Evolutionary conservation across 2,329 filamentous ascomycete species (phyloP), one percentile per base, ranked within the genome.

Genomic region (Emmonsiellopsis sp.): DNA sequence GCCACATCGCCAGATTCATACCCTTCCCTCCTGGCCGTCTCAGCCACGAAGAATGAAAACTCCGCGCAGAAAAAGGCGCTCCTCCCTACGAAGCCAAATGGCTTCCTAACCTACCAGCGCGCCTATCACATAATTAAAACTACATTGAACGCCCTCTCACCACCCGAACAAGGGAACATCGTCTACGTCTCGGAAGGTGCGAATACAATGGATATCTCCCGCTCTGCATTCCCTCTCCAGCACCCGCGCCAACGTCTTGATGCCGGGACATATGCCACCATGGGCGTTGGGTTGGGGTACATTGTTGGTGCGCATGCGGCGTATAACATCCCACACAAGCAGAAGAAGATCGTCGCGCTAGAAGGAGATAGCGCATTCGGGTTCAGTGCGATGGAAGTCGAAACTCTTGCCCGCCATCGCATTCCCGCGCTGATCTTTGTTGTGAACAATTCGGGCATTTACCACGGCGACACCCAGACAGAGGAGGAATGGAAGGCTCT

Each of bases 131-230:
- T 78, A 47, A 79, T 82, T 60, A 79, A 76, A 57, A 61, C 66
- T 2, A 72, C 71, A 2, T 65, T 82, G 7, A 71, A 80, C 57
- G 60, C 57, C 3, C 60, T 77, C 33, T 77, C 71, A 0, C 74
- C 70, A 10, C 71, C 70, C 1, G 67, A 71, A 42, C 63, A 75
- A 10, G 77, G 74, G 21, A 65, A 71, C 43, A 71, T 81, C 27
- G 74, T 81, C 21, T 82, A 81, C 56, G 68, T 82, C 37, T 79
- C 77, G 1, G 78, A 82, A 65, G 79, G 79, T 6, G 77, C 79
- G 7, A 81, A 81, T 60, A 80, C 79, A 6, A 83, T 82, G 80
- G 80, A 82, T 58, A 81, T 82, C 51, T 79, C 77, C 2, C 75
- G 79, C 17, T 76, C 74, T 10, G 70, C 74, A 43, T 82, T 82